A percentile compares a stretch with the other conserved stretches of the same genome.
These are phyloP conservation scores for Arthromyces matolae DNA, from an alignment of 768 basidiomycete genomes.

Conservation along the genomic window DNA sequence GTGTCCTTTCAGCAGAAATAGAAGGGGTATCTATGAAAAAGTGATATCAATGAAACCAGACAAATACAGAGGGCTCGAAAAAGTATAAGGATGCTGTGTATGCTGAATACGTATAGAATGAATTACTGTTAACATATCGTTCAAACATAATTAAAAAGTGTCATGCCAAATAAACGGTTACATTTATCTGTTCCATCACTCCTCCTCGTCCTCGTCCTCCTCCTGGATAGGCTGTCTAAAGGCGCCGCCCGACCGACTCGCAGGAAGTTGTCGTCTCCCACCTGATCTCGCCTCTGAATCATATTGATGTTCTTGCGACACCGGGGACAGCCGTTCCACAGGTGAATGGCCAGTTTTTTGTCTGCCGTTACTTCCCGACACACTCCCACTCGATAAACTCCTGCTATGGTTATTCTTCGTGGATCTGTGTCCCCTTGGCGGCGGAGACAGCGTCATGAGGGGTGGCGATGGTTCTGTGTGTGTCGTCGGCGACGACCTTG, in stretches of 20 bases:
- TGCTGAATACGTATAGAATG: neutral
- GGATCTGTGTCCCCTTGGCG: slow-evolving; percentile 44
- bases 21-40: slow-evolving; percentile 16
- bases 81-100: slow-evolving; percentile 3
- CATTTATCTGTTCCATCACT: slow-evolving; percentile 27
- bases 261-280: slow-evolving; percentile 66
- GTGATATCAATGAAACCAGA: slow-evolving; percentile 10
- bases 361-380: slow-evolving; percentile 22
- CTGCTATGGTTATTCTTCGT: slow-evolving; percentile 23
- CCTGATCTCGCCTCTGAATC: slow-evolving; percentile 52
- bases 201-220: slow-evolving; percentile 84
- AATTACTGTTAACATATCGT: neutral
- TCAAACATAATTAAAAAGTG: neutral
- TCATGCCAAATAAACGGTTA: neutral
- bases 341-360: slow-evolving; percentile 57
- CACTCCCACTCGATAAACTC: slow-evolving; percentile 18
- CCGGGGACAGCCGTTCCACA: slow-evolving; percentile 55
- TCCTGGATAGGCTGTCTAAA: slow-evolving; percentile 75
- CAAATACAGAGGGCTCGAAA: slow-evolving; percentile 7
- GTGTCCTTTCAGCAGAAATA: too few relatives aligned
- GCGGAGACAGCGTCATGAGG: slow-evolving; percentile 44
- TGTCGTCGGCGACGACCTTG: slow-evolving; percentile 23
- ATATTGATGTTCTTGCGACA: slow-evolving; percentile 48
- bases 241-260: slow-evolving; percentile 64
- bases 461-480: slow-evolving; percentile 30